Evolutionary conservation across 2,329 filamentous ascomycete species (phyloP).

Genomic region (Fusarium floridanum): DNA sequence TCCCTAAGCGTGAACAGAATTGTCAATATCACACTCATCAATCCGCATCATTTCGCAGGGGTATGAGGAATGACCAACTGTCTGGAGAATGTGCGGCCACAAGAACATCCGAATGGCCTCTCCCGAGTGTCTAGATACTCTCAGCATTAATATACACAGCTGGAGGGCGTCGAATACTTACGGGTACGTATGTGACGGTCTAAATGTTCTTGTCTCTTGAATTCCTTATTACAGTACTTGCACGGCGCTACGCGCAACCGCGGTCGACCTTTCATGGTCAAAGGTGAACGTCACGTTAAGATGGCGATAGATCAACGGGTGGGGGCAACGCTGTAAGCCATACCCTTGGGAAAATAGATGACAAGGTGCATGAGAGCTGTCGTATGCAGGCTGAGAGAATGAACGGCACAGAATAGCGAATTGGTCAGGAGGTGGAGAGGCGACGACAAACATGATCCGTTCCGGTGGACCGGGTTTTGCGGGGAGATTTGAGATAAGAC

Average conservation of each 20-base stretch:
- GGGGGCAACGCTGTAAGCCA: not conserved
- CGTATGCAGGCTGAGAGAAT: constrained; percentile 1
- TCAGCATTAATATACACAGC: not conserved
- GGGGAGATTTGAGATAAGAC: constrained; percentile 3
- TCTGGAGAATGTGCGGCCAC: not conserved
- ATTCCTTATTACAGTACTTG: constrained; percentile 48
- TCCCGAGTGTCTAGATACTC: not conserved
- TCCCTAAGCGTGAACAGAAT: not conserved
- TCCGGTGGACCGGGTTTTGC: constrained; percentile 5
- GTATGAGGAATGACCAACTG: not conserved
- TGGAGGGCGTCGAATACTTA: not conserved
- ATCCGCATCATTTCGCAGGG: not conserved
- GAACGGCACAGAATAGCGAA: not conserved
- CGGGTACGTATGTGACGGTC: constrained; percentile 16
- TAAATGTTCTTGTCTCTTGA: constrained; percentile 50
- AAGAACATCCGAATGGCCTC: not conserved
- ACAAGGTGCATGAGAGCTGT: not conserved
- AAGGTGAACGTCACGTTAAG: not conserved
- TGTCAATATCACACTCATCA: not conserved
- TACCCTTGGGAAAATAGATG: not conserved
- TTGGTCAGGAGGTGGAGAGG: not conserved
- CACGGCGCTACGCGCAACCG: constrained; percentile 42
- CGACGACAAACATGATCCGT: not conserved
- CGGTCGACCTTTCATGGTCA: constrained; percentile 25
- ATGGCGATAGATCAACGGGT: not conserved